Evolutionary conservation across 1,284 basidiomycete genomes (phyloP).

Genomic region (Athelia psychrophila): DNA sequence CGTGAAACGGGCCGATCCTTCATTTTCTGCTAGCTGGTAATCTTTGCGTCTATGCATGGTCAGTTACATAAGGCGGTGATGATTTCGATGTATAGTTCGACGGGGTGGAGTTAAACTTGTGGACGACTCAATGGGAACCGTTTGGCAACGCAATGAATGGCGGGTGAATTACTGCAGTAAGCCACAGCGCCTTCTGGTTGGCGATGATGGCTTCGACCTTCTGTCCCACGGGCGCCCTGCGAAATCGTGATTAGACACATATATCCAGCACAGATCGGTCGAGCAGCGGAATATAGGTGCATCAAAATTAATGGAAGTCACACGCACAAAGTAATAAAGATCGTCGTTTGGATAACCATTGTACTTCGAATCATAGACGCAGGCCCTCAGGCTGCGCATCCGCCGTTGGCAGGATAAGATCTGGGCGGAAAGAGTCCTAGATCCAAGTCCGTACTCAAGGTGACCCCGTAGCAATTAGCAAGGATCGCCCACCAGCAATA

Average conservation of each 20-base stretch:
- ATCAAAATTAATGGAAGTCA: neutral
- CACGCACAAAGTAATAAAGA: constrained; percentile 83
- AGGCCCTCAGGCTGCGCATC: neutral
- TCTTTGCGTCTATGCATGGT: constrained; percentile 87
- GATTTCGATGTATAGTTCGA: constrained; percentile 80
- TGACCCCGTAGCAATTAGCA: no score
- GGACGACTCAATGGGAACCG: neutral
- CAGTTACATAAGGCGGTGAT: constrained; percentile 82
- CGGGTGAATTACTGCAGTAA: no score
- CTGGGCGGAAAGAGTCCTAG: no score
- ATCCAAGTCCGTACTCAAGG: no score
- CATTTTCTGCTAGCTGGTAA: constrained; percentile 80
- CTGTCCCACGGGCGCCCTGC: constrained; percentile 78
- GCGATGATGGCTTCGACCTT: constrained; percentile 51
- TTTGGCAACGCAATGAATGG: no score
- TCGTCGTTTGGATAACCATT: constrained; percentile 84
- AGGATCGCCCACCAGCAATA: no score
- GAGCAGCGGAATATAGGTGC: neutral
- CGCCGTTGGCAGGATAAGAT: no score
- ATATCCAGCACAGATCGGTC: constrained; percentile 31
- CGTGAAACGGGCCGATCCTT: no score
- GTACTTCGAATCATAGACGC: constrained; percentile 71
- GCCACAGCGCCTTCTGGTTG: no score
- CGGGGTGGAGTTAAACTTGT: constrained; percentile 69
- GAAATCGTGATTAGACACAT: constrained; percentile 86